phyloP scores from a whole-genome alignment of 2,329 filamentous ascomycete genomes.

The Monilinia polystroma region DNA sequence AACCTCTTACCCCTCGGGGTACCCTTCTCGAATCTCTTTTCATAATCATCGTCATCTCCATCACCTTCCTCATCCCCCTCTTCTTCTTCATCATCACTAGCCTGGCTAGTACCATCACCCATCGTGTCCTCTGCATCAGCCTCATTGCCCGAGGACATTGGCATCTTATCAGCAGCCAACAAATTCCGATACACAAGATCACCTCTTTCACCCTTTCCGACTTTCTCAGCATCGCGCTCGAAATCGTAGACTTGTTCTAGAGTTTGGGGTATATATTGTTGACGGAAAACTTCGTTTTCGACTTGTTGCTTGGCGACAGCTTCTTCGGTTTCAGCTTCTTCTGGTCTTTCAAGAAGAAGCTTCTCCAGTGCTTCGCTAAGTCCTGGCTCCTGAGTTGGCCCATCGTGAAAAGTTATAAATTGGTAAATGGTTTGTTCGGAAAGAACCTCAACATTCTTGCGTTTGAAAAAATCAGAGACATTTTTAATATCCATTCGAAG shows the following conservation, averaged over 20 bases:
- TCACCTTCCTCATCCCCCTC: slow-evolving; percentile 40
- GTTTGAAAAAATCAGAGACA: slow-evolving; percentile 85
- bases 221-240: slow-evolving; percentile 80
- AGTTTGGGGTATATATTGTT: slow-evolving; percentile 95
- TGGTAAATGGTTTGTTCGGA: slow-evolving; percentile 77
- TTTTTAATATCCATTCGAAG: slow-evolving; percentile 99
- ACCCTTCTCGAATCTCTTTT: slow-evolving; percentile 62
- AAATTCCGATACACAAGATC: slow-evolving; percentile 85
- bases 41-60: slow-evolving; percentile 46
- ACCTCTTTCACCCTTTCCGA: slow-evolving; percentile 69
- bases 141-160: slow-evolving; percentile 43
- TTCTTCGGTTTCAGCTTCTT: slow-evolving; percentile 56
- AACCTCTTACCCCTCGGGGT: slow-evolving; percentile 78
- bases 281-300: slow-evolving; percentile 88
- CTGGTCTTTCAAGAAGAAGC: slow-evolving; percentile 58
- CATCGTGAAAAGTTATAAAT: slow-evolving; percentile 69
- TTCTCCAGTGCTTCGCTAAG: slow-evolving; percentile 64
- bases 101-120: slow-evolving; percentile 44
- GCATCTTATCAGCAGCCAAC: slow-evolving; percentile 64
- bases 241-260: slow-evolving; percentile 95
- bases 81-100: slow-evolving; percentile 43
- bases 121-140: slow-evolving; percentile 44
- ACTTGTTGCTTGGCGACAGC: slow-evolving; percentile 62
- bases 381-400: slow-evolving; percentile 58
- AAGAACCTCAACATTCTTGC: slow-evolving; percentile 79